A percentile compares a stretch with the other conserved stretches of the same genome.
phyloP scores from a whole-genome alignment of 2,329 filamentous ascomycete genomes.

The Leptographium galeiforme region DNA sequence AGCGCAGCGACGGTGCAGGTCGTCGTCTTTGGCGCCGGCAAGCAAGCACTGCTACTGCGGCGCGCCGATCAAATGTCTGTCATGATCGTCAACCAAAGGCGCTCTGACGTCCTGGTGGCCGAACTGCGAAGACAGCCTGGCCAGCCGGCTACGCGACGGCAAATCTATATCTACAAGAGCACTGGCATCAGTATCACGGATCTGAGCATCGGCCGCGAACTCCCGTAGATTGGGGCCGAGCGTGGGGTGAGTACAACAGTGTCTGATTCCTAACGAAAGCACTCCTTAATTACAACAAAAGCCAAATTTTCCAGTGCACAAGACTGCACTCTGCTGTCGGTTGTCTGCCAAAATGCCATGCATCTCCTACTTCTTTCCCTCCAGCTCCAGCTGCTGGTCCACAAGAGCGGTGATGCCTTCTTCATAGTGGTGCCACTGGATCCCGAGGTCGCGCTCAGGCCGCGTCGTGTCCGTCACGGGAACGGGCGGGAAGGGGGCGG shows the following conservation, averaged over 20 bases:
- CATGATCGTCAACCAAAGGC: conserved; percentile 19
- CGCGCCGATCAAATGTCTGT: conserved; percentile 15
- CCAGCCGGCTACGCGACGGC: conserved; percentile 43
- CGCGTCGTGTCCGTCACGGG: neutral
- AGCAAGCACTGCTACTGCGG: conserved; percentile 47
- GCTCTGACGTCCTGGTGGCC: conserved; percentile 25
- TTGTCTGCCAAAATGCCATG: too few relatives aligned
- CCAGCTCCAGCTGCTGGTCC: neutral
- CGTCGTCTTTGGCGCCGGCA: conserved; percentile 55
- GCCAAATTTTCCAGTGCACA: too few relatives aligned
- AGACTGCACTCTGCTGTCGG: too few relatives aligned
- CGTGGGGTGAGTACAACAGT: conserved; percentile 31
- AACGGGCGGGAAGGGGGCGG: neutral
- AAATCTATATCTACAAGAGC: conserved; percentile 56
- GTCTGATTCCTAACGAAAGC: too few relatives aligned
- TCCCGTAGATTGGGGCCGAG: conserved; percentile 41
- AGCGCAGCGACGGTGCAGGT: conserved; percentile 29
- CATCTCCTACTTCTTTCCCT: neutral
- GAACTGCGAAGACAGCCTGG: conserved; percentile 7
- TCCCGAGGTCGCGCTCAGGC: neutral
- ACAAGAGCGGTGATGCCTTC: neutral
- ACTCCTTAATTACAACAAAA: too few relatives aligned
- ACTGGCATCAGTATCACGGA: conserved; percentile 59
- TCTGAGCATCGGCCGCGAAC: conserved; percentile 45
- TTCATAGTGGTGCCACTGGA: neutral